Evolutionary conservation across 352 stramenopile species (phyloP), one percentile per base, ranked within the genome.

Genomic region (Phytophthora capsici): DNA sequence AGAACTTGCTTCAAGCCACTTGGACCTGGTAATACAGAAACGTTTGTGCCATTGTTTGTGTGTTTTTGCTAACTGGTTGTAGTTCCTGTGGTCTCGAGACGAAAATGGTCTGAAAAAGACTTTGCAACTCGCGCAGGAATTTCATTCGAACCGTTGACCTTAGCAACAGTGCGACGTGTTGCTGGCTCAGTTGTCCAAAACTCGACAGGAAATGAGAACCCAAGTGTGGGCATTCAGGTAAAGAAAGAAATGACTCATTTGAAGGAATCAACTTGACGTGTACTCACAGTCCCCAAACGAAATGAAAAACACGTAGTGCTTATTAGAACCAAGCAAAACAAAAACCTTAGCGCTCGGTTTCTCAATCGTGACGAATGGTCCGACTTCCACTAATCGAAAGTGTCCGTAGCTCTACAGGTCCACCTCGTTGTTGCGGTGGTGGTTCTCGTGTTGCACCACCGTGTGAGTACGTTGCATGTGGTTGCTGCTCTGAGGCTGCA

Each of bases 11-110:
- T 40, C 54, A 7, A 51, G 53, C n/a, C 57, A 80, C 45, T 59
- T 89, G 26, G 71, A 90, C 14, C 52, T 89, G 66, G 80, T 89
- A 47, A 49, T n/a, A 59, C 20, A 44, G 17, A 40, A 14, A 9
- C n/a, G 9, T 38, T 13, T 13, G 4, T 38, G 14, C 32, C 16
- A 8, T 46, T 17, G 19, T 36, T 49, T 49, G 26, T 49, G 10
- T 34, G 28, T 13, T 34, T 34, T 13, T 34, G 28, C 50, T 57
- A 37, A 37, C 30, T 38, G 14, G 34, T 16, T 47, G 22, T 46
- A 91, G 82, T 51, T 80, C 49, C 55, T 91, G 25, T 88, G 66
- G 79, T 70, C 84, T 47, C 65, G 84, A 23, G 73, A 84, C 45
- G 63, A 63, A 16, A 16, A 41, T 7, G 85, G 71, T 36, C 71